Evolutionary conservation across 352 stramenopile genomes (phyloP).

Genomic region (Phytophthora idaei): DNA sequence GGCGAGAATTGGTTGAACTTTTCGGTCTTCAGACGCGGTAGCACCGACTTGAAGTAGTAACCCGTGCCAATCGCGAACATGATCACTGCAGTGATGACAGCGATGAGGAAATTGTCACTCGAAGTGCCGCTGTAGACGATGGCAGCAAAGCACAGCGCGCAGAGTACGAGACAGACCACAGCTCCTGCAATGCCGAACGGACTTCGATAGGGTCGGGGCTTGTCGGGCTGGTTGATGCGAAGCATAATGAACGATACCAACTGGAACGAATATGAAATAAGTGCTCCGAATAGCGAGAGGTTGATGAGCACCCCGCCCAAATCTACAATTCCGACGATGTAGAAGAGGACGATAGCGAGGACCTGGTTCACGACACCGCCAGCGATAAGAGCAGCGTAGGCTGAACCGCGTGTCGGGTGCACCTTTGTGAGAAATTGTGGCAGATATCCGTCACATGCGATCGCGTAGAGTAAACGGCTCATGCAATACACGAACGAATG

Average conservation of each 20-base stretch:
- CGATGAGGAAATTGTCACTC: slow-evolving; percentile 62
- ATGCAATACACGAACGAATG: slow-evolving; percentile 83
- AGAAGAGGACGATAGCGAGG: slow-evolving; percentile 61
- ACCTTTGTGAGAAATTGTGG: slow-evolving; percentile 60
- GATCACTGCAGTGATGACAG: slow-evolving; percentile 51
- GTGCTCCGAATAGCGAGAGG: slow-evolving; percentile 57
- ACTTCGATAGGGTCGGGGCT: slow-evolving; percentile 56
- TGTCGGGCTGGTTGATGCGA: slow-evolving; percentile 52
- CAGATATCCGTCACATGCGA: slow-evolving; percentile 66
- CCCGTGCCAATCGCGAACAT: slow-evolving; percentile 52
- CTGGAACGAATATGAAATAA: slow-evolving; percentile 75
- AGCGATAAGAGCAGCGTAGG: slow-evolving; percentile 53
- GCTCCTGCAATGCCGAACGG: slow-evolving; percentile 63
- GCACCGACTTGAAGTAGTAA: slow-evolving; percentile 48
- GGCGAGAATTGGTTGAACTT: slow-evolving; percentile 25
- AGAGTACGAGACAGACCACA: slow-evolving; percentile 53
- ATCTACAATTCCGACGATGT: slow-evolving; percentile 58
- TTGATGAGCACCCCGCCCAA: slow-evolving; percentile 75
- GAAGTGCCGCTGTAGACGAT: slow-evolving; percentile 71
- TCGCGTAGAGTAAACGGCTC: slow-evolving; percentile 63
- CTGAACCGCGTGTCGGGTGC: slow-evolving; percentile 47
- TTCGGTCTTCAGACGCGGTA: slow-evolving; percentile 31
- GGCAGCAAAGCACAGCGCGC: slow-evolving; percentile 48
- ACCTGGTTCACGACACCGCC: slow-evolving; percentile 46
- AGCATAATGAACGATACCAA: slow-evolving; percentile 67